Percentiles rank a stretch among this genome's conserved stretches.
Evolutionary conservation across 441 rosid genomes (phyloP).

Genomic region (Adansonia rubrostipa): DNA sequence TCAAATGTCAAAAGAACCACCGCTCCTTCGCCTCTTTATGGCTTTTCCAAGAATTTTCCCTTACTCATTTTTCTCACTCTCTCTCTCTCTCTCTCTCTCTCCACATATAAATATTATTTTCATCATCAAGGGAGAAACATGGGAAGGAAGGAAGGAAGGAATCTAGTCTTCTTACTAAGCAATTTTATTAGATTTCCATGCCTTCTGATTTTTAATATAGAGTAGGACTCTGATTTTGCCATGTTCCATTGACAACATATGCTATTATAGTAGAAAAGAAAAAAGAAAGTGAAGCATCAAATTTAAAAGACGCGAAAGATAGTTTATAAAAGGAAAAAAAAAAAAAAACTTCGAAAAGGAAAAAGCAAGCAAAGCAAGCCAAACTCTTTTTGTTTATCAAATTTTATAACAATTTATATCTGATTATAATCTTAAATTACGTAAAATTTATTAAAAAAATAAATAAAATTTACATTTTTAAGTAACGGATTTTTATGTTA

Average conservation of each 20-base stretch:
- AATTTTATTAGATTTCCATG: neutral
- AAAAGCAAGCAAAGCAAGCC: neutral
- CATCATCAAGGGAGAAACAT: neutral
- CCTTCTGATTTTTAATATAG: neutral
- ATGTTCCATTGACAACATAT: neutral
- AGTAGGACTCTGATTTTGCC: neutral
- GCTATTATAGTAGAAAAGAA: neutral
- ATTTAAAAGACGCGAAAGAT: neutral
- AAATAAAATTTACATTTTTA: no score
- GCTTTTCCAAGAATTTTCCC: neutral
- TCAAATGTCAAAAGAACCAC: no score
- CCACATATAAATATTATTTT: neutral
- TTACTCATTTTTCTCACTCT: no score
- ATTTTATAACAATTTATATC: no score
- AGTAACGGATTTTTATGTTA: no score
- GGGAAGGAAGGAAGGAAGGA: neutral
- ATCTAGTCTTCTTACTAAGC: conserved; percentile 17
- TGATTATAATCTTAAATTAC: no score
- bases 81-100: neutral
- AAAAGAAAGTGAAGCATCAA: neutral
- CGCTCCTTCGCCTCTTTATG: no score
- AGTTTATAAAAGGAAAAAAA: neutral
- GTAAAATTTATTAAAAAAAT: no score
- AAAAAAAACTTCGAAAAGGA: neutral
- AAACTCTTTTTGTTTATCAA: neutral